A percentile compares a stretch with the other conserved stretches of the same genome.
phyloP scores from a whole-genome alignment of 345 rosid genomes.

The Melaleuca alternifolia region DNA sequence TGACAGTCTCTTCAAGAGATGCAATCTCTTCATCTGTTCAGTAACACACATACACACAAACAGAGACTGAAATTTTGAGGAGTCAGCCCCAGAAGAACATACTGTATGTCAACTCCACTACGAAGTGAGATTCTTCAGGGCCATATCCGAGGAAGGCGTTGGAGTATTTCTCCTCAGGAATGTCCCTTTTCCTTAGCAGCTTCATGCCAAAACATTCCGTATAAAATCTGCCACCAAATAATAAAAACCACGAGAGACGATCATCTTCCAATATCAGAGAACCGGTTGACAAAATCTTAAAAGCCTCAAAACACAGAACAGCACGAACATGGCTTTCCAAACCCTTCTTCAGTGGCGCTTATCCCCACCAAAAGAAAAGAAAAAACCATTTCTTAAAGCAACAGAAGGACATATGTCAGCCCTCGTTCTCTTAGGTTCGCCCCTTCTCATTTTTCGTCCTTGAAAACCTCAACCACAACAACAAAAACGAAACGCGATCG shows the following conservation, averaged over 20 bases:
- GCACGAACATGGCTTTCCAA: background rate
- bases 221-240: constrained; percentile 43
- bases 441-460: background rate
- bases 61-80: too few species aligned
- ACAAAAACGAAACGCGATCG: background rate
- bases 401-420: background rate
- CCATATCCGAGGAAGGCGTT: constrained; percentile 94
- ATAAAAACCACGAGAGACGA: background rate
- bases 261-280: background rate
- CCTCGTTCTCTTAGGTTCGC: background rate
- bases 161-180: constrained; percentile 86
- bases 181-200: constrained; percentile 76
- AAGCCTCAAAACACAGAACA: background rate
- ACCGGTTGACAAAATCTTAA: background rate
- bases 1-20: background rate
- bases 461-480: background rate
- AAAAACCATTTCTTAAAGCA: background rate
- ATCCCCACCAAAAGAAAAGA: background rate
- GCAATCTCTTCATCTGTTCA: too few species aligned
- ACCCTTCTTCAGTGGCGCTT: background rate
- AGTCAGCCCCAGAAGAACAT: background rate
- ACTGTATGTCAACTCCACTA: constrained; percentile 84
- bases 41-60: too few species aligned
- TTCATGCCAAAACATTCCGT: constrained; percentile 93
- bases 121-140: constrained; percentile 72